A percentile compares a stretch with the other conserved stretches of the same genome.
These are phyloP conservation scores for Talaromyces sp. DNA, from an alignment of 2,329 filamentous ascomycete genomes.

Conservation along the genomic window DNA sequence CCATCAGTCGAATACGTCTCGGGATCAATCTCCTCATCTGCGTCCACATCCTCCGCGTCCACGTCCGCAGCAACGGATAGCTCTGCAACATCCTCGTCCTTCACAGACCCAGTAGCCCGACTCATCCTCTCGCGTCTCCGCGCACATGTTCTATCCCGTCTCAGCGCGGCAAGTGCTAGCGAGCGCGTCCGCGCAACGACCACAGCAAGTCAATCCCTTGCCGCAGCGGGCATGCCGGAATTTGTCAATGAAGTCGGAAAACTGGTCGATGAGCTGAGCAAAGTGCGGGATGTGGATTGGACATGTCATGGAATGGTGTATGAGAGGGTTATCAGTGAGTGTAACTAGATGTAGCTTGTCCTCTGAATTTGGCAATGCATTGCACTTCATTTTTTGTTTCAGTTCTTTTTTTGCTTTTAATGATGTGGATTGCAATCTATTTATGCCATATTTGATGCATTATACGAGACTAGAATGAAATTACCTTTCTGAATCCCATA, in stretches of 20 bases:
- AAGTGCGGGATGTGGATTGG: slow-evolving; percentile 58
- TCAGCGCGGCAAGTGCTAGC: slow-evolving; percentile 58
- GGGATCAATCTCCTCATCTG: slow-evolving; percentile 51
- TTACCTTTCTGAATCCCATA: not conserved
- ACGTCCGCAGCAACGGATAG: slow-evolving; percentile 13
- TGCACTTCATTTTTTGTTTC: not conserved
- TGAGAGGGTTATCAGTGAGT: slow-evolving; percentile 47
- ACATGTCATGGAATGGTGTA: slow-evolving; percentile 57
- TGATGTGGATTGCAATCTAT: not conserved
- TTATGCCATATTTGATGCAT: not conserved
- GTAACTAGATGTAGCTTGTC: not conserved
- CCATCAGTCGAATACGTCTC: slow-evolving; percentile 26
- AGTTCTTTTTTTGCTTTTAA: not conserved
- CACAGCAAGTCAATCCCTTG: slow-evolving; percentile 58
- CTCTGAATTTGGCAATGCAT: not conserved
- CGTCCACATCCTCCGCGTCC: slow-evolving; percentile 55
- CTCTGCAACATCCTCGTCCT: slow-evolving; percentile 35
- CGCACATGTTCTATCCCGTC: slow-evolving; percentile 52
- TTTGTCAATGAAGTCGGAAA: slow-evolving; percentile 59
- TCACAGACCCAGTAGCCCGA: slow-evolving; percentile 60
- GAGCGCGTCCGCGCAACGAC: slow-evolving; percentile 58
- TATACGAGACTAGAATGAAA: not conserved
- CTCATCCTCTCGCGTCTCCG: slow-evolving; percentile 59
- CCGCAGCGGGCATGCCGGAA: slow-evolving; percentile 59
- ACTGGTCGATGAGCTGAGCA: slow-evolving; percentile 57